These are phyloP conservation scores for Phallus indusiatus DNA, from an alignment of 768 basidiomycete genomes.

Conservation along the genomic window DNA sequence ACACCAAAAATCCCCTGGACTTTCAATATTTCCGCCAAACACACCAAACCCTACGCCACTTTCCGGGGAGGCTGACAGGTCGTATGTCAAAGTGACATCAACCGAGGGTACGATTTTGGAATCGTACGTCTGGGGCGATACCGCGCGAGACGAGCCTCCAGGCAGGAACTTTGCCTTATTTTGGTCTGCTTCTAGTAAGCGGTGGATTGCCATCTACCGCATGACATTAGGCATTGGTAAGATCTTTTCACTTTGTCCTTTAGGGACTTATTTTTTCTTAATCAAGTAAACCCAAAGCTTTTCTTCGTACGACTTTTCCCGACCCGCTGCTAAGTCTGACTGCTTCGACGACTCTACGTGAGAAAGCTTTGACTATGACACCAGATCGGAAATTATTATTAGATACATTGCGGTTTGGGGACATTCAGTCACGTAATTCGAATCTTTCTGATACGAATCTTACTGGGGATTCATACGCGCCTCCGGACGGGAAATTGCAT, in stretches of 20 bases:
- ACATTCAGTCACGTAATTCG: background rate
- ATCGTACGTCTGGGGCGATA: conserved; percentile 69
- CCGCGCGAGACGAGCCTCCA: conserved; percentile 28
- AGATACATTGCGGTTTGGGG: conserved; percentile 4
- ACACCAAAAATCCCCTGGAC: conserved; percentile 25
- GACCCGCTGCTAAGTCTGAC: conserved; percentile 82
- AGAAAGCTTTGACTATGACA: conserved; percentile 50
- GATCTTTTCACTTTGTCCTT: background rate
- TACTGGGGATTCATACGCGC: conserved; percentile 19
- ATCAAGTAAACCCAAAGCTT: conserved; percentile 40
- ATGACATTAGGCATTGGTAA: conserved; percentile 71
- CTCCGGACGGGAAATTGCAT: conserved; percentile 27
- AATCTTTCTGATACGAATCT: conserved; percentile 8
- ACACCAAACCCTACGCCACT: conserved; percentile 82
- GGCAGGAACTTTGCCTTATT: conserved; percentile 50
- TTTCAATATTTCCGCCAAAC: conserved; percentile 68
- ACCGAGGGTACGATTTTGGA: conserved; percentile 70
- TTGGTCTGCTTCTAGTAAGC: conserved; percentile 48
- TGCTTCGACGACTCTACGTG: conserved; percentile 77
- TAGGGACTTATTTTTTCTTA: background rate
- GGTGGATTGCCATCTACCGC: conserved; percentile 77
- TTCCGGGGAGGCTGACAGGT: conserved; percentile 60
- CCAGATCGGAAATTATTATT: conserved; percentile 27
- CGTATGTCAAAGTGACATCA: conserved; percentile 39
- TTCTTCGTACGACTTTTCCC: conserved; percentile 53